phyloP scores from a whole-genome alignment of 116 monocot genomes.

The Iris pallida region DNA sequence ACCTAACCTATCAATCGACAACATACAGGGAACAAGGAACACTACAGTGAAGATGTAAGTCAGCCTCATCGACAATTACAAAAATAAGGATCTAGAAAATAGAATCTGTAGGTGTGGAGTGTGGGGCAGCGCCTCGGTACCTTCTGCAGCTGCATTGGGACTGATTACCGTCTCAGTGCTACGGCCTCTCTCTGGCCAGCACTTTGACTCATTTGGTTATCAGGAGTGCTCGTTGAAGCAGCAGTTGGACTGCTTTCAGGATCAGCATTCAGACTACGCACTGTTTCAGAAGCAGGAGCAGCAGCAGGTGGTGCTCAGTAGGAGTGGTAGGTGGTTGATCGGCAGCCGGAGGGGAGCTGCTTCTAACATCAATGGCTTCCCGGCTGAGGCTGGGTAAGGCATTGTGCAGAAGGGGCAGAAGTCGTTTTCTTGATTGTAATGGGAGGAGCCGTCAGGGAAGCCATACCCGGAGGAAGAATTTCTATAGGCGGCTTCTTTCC shows the following conservation, averaged over 20 bases:
- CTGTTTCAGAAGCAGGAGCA: neutral
- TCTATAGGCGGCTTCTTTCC: conserved; percentile 93
- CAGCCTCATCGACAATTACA: neutral
- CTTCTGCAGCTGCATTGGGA: neutral
- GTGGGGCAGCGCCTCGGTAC: neutral
- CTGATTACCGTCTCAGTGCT: neutral
- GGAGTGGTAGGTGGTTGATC: neutral
- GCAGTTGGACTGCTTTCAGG: neutral
- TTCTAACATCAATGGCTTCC: conserved; percentile 69
- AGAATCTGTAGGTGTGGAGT: neutral
- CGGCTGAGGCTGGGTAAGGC: conserved; percentile 19
- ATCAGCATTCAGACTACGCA: neutral
- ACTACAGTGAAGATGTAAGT: neutral
- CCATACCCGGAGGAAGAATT: conserved; percentile 95
- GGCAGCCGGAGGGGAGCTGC: conserved; percentile 27
- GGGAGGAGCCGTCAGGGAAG: conserved; percentile 76
- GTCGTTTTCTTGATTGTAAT: conserved; percentile 71
- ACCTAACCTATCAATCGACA: too few relatives aligned
- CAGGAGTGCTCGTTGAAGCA: neutral
- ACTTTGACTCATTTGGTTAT: neutral
- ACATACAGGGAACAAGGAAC: too few relatives aligned
- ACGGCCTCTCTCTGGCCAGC: neutral
- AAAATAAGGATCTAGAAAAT: neutral
- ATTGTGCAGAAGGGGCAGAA: neutral
- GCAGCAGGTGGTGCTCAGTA: neutral